Base-by-base conservation (phyloP, 2,329 filamentous ascomycete genomes). In the Microdochium paspali region DNA sequence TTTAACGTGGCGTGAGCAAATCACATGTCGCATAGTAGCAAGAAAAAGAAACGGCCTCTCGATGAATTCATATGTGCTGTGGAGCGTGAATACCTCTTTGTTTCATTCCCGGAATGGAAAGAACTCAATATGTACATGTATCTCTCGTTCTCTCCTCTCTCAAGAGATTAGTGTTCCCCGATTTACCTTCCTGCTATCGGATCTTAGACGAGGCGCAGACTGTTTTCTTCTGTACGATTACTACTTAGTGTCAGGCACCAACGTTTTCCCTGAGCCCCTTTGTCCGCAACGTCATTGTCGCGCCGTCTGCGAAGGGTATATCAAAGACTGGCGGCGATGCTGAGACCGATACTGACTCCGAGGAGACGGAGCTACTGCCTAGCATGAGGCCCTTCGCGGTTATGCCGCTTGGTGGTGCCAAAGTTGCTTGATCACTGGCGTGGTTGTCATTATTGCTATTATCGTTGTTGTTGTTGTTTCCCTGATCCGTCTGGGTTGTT, bases 271-370 rank as follows among this genome's bases (percentile, higher is more conserved):
- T 9, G 4, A 44, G 23, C 0, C 77, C 77, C 57, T 79, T 80
- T 0, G 77, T 80, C 48, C 77, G 61, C 28, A 80, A 53, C 4
- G 73, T 76, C 46, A 80, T 64, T 54, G 64, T 60, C 43, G 68
- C 66, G 1, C 56, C 61, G 35, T 73, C 71, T 0, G 63, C 67
- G 61, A 79, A 79, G 3, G 73, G 72, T 24, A 76, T 50, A 1
- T 58, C 53, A 9, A 71, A 40, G n/a, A 40, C 35, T 3, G 35
- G 35, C 35, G 35, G 35, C 35, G 35, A 40, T 5, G 35, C 23
- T 20, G 35, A 40, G 2, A 51, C 55, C 0, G 56, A 49, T 7
- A 40, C 25, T 3, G 46, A 46, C 15, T 54, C 55, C 35, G 35
- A 30, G 4, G 43, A 30, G 3, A 26, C 13, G 43, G 43, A 15